A percentile compares a stretch with the other conserved stretches of the same genome.
Evolutionary conservation across 257 asterid species (phyloP).

Genomic region (Solanum etuberosum): DNA sequence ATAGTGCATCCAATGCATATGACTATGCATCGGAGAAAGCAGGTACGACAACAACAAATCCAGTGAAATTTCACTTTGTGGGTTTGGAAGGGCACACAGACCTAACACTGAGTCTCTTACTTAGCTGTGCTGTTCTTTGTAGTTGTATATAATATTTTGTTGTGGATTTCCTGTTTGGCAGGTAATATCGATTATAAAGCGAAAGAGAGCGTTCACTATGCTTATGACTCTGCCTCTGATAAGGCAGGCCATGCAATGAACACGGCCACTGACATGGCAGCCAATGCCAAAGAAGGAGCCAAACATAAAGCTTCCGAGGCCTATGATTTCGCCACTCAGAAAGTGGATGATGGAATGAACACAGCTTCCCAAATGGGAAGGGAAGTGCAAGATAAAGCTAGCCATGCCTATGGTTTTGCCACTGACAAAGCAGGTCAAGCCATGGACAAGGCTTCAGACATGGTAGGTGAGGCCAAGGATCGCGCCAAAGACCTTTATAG

Average conservation of each 20-base stretch:
- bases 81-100: too few relatives aligned
- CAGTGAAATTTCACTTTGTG: conserved; percentile 12
- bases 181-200: not conserved
- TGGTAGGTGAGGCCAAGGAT: conserved; percentile 6
- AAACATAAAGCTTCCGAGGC: conserved; percentile 5
- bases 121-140: not conserved
- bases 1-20: conserved; percentile 9
- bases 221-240: not conserved
- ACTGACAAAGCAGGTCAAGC: not conserved
- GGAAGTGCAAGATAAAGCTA: conserved; percentile 1
- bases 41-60: not conserved
- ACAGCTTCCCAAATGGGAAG: not conserved
- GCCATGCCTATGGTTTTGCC: not conserved
- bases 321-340: not conserved
- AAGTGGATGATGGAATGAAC: not conserved
- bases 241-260: conserved; percentile 5
- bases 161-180: not conserved
- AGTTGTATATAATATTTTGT: not conserved
- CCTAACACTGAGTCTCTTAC: too few relatives aligned
- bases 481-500: not conserved
- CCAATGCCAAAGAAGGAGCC: not conserved
- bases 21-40: conserved; percentile 4
- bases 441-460: conserved; percentile 20
- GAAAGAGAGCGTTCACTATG: conserved; percentile 3
- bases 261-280: conserved; percentile 18